Conservation (phyloP, 2,329 filamentous ascomycete species). For the Stagonosporopsis rhizophila region DNA sequence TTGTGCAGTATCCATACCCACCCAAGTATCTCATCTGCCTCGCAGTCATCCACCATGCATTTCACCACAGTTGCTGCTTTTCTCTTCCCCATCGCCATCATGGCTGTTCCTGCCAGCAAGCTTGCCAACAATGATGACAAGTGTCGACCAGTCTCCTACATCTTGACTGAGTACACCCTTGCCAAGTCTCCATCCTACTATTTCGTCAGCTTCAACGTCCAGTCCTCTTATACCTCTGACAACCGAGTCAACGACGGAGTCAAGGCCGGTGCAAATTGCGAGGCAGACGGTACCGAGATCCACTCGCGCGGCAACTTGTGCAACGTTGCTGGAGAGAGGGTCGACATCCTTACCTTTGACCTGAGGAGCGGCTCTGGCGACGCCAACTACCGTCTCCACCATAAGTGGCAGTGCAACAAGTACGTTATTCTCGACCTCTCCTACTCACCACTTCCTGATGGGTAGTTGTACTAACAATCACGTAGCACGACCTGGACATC, state of each 20-base stretch:
- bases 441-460: neutral
- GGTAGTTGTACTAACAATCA: neutral
- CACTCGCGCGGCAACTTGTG: slow-evolving; percentile 32
- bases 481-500: slow-evolving; percentile 31
- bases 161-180: slow-evolving; percentile 33
- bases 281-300: slow-evolving; percentile 23
- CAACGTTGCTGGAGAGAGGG: slow-evolving; percentile 20
- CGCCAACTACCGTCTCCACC: slow-evolving; percentile 36
- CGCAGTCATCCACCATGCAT: slow-evolving; percentile 20
- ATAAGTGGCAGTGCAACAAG: slow-evolving; percentile 40
- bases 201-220: slow-evolving; percentile 36
- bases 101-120: slow-evolving; percentile 23
- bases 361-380: slow-evolving; percentile 26
- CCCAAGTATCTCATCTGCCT: neutral
- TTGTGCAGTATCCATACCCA: slow-evolving; percentile 11
- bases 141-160: slow-evolving; percentile 37
- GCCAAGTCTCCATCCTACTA: slow-evolving; percentile 19
- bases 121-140: slow-evolving; percentile 13
- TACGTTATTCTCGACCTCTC: slow-evolving; percentile 18
- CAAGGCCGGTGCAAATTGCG: slow-evolving; percentile 26
- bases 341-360: slow-evolving; percentile 31
- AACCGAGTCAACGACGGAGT: slow-evolving; percentile 29
- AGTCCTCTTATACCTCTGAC: slow-evolving; percentile 26
- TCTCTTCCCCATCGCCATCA: slow-evolving; percentile 28
- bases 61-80: slow-evolving; percentile 18